These are phyloP conservation scores for Sclerospora graminicola DNA, from an alignment of 352 stramenopile species.

Conservation along the genomic window DNA sequence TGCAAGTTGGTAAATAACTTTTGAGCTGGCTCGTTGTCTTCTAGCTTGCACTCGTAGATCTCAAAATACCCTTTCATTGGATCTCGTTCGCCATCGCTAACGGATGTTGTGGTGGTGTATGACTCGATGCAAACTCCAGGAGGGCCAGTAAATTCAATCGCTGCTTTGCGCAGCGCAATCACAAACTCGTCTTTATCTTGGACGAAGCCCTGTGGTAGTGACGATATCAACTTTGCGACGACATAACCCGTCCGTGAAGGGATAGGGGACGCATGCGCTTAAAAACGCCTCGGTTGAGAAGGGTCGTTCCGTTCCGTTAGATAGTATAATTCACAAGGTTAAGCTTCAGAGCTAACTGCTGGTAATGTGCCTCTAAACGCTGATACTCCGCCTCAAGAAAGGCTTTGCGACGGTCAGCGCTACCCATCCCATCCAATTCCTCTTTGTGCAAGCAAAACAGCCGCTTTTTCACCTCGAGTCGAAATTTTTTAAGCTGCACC, in stretches of 20 bases:
- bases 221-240: no score
- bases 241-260: no score
- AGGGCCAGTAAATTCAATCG: slow-evolving; percentile 24
- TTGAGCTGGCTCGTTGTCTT: no score
- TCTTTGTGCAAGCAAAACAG: slow-evolving; percentile 57
- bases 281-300: no score
- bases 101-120: slow-evolving; percentile 6
- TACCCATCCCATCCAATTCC: slow-evolving; percentile 65
- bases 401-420: slow-evolving; percentile 55
- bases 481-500: slow-evolving; percentile 46
- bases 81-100: slow-evolving; percentile 1
- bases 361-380: slow-evolving; percentile 40
- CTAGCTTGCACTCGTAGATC: no score
- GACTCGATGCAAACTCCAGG: no score
- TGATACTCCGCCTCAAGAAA: slow-evolving; percentile 66
- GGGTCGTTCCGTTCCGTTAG: no score
- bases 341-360: slow-evolving; percentile 31
- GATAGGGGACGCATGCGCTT: no score
- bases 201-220: no score
- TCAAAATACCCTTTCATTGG: slow-evolving; percentile 31
- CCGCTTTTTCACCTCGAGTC: slow-evolving; percentile 75
- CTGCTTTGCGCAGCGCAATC: slow-evolving; percentile 8
- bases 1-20: slow-evolving; percentile 58
- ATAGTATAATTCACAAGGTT: slow-evolving; percentile 1
- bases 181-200: no score